Conservation (phyloP, 106 monocot species). For the Xerophyta viscosa region DNA sequence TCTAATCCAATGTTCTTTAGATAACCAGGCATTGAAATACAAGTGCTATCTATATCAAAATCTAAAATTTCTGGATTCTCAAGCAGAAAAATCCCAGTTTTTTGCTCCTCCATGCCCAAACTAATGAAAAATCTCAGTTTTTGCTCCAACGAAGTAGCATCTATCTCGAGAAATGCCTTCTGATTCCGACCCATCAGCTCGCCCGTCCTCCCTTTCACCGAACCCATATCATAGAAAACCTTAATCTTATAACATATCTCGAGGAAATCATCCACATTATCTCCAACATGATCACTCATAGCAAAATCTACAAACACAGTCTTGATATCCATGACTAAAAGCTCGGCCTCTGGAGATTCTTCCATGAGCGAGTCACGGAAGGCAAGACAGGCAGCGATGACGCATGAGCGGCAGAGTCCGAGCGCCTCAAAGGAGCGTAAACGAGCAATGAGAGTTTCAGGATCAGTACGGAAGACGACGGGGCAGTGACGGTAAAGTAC, state of each 20-base stretch:
- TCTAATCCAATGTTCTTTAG: constrained; percentile 30
- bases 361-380: constrained; percentile 39
- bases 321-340: constrained; percentile 35
- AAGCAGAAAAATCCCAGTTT: constrained; percentile 39
- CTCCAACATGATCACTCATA: constrained; percentile 13
- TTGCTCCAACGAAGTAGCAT: constrained; percentile 25
- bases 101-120: constrained; percentile 50
- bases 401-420: constrained; percentile 26
- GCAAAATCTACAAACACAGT: constrained; percentile 26
- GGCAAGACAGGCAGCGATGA: constrained; percentile 57
- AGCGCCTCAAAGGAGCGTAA: constrained; percentile 29
- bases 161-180: constrained; percentile 31
- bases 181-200: constrained; percentile 33
- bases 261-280: constrained; percentile 43
- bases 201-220: constrained; percentile 38
- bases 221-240: constrained; percentile 60
- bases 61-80: constrained; percentile 24
- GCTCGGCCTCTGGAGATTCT: constrained; percentile 1
- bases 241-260: constrained; percentile 38
- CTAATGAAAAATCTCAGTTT: constrained; percentile 52
- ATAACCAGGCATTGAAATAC: constrained; percentile 46
- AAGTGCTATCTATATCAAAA: constrained; percentile 33
- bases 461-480: constrained; percentile 20
- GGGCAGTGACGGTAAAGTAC: constrained; percentile 27
- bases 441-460: constrained; percentile 7